Evolutionary conservation across 1,284 basidiomycete species (phyloP).

Genomic region (Cutaneotrichosporon curvatum): DNA sequence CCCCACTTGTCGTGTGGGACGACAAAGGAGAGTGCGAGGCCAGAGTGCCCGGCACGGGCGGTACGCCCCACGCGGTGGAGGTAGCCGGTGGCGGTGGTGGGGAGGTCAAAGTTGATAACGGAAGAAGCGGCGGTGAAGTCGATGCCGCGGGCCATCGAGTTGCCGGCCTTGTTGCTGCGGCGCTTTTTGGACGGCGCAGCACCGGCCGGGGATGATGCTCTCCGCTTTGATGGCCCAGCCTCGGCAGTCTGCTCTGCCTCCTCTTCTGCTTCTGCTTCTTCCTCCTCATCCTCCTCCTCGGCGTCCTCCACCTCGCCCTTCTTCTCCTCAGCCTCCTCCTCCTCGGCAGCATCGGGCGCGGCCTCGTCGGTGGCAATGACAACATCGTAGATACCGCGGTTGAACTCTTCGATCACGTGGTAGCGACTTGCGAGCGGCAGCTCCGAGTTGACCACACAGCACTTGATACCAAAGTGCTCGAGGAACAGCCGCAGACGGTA

Average conservation of each 20-base stretch:
- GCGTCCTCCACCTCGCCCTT: constrained; percentile 20
- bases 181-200: constrained; percentile 23
- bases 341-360: constrained; percentile 51
- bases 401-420: constrained; percentile 97
- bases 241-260: constrained; percentile 29
- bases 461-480: constrained; percentile 95
- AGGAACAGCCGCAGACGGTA: constrained; percentile 94
- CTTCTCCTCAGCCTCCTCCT: constrained; percentile 44
- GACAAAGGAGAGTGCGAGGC: constrained; percentile 86
- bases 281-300: constrained; percentile 40
- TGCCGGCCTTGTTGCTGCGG: constrained; percentile 59
- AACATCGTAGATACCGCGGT: constrained; percentile 97
- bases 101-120: constrained; percentile 97
- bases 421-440: constrained; percentile 93
- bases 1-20: constrained; percentile 70
- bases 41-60: constrained; percentile 87
- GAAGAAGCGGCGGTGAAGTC: constrained; percentile 97
- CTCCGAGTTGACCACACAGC: constrained; percentile 94
- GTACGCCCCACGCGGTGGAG: constrained; percentile 95
- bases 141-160: constrained; percentile 90
- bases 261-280: constrained; percentile 47
- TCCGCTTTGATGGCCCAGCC: constrained; percentile 41
- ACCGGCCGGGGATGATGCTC: constrained; percentile 27
- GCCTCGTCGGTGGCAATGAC: constrained; percentile 96
- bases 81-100: constrained; percentile 79